Percentiles rank a stretch among this genome's conserved stretches.
phyloP scores from a whole-genome alignment of 1,139 yeast species.

The Geotrichum siamense region DNA sequence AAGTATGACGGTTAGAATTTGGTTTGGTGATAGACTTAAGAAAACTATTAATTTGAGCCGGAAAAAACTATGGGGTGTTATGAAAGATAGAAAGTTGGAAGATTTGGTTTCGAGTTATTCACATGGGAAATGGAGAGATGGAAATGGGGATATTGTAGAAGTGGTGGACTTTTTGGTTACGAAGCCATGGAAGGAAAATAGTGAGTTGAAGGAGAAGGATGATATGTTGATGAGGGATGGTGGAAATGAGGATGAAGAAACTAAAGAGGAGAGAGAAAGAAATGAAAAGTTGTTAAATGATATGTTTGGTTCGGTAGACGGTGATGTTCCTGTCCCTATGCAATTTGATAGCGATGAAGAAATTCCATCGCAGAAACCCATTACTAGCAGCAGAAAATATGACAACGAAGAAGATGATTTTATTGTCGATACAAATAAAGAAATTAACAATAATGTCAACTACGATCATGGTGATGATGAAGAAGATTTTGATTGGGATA shows the following conservation, averaged over 20 bases:
- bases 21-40: constrained; percentile 50
- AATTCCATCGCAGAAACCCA: too few relatives aligned
- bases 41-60: constrained; percentile 55
- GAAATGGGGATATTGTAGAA: constrained; percentile 73
- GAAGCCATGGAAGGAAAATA: constrained; percentile 3
- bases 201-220: constrained; percentile 19
- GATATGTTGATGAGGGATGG: constrained; percentile 11
- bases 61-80: constrained; percentile 85
- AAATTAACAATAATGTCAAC: constrained; percentile 23
- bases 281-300: constrained; percentile 24
- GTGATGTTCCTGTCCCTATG: constrained; percentile 25
- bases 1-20: constrained; percentile 57
- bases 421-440: constrained; percentile 23
- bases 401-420: too few relatives aligned
- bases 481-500: constrained; percentile 5
- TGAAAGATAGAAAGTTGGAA: constrained; percentile 51
- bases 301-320: constrained; percentile 27
- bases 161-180: constrained; percentile 24
- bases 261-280: constrained; percentile 23
- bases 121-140: constrained; percentile 75
- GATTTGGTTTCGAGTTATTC: constrained; percentile 58
- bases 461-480: constrained; percentile 40
- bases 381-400: too few relatives aligned
- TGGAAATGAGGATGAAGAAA: constrained; percentile 22
- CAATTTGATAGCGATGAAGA: constrained; percentile 28